These are phyloP conservation scores for Tranzscheliella williamsii DNA, from an alignment of 1,284 basidiomycete species.

Conservation along the genomic window DNA sequence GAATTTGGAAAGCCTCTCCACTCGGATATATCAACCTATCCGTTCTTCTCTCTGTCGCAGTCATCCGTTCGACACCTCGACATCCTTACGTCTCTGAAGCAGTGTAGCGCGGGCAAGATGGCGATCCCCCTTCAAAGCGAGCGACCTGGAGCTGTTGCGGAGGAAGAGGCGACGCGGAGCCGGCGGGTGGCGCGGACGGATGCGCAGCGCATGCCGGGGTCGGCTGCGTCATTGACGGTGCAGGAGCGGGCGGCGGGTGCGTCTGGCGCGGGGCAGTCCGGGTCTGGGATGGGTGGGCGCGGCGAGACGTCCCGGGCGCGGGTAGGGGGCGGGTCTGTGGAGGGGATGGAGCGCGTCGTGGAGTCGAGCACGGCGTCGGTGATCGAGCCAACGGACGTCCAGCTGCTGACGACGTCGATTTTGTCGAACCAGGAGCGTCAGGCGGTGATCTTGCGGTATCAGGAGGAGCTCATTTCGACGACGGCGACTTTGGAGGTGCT, in stretches of 20 bases:
- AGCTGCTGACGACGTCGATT: constrained; percentile 36
- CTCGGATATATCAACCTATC: no score
- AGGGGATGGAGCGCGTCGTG: constrained; percentile 25
- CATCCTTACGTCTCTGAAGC: no score
- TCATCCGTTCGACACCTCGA: no score
- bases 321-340: constrained; percentile 4
- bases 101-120: no score
- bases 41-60: no score
- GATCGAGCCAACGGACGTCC: constrained; percentile 36
- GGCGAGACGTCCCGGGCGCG: no score
- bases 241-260: no score
- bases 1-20: no score
- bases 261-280: no score
- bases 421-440: constrained; percentile 29
- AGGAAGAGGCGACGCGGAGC: not conserved
- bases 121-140: no score
- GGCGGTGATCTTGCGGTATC: constrained; percentile 14
- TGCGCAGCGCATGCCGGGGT: constrained; percentile 25
- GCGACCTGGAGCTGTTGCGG: not conserved
- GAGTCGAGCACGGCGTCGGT: constrained; percentile 11
- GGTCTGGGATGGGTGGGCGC: no score
- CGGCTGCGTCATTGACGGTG: constrained; percentile 24
- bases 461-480: constrained; percentile 18
- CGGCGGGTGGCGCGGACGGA: constrained; percentile 5
- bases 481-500: constrained; percentile 2